A percentile compares a stretch with the other conserved stretches of the same genome.
Conservation (phyloP, 306 rosid species). For the Aeschynomene evenia region DNA sequence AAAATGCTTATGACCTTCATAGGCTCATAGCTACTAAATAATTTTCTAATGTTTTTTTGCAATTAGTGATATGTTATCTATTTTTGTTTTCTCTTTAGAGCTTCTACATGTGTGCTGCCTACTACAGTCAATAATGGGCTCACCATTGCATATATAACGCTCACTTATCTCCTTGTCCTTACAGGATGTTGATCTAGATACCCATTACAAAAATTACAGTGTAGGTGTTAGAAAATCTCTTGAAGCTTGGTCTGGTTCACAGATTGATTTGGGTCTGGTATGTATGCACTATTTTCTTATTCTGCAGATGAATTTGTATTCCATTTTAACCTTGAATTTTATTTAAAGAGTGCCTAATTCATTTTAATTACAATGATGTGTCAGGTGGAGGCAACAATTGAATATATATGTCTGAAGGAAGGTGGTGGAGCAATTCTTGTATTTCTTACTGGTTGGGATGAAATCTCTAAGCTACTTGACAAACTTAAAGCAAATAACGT, state of each 20-base stretch:
- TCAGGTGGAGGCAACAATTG: slow-evolving; percentile 88
- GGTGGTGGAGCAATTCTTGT: slow-evolving; percentile 88
- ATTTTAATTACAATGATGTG: slow-evolving; percentile 24
- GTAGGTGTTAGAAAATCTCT: slow-evolving; percentile 77
- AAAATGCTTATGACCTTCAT: background rate
- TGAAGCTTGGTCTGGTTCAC: slow-evolving; percentile 87
- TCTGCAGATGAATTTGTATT: slow-evolving; percentile 17
- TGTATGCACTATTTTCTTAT: slow-evolving; percentile 16
- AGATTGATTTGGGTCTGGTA: slow-evolving; percentile 95
- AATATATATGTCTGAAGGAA: slow-evolving; percentile 72
- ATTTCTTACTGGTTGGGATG: slow-evolving; percentile 98
- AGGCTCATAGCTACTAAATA: background rate
- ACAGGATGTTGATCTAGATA: slow-evolving; percentile 76
- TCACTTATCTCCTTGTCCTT: slow-evolving; percentile 28
- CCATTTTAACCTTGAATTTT: background rate
- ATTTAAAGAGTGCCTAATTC: slow-evolving; percentile 1
- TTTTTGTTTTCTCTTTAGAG: background rate
- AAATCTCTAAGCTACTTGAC: slow-evolving; percentile 81
- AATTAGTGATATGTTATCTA: background rate
- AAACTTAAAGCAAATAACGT: slow-evolving; percentile 69
- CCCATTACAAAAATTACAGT: slow-evolving; percentile 60
- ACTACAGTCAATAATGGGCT: background rate
- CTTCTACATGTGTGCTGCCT: slow-evolving; percentile 17
- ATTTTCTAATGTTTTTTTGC: slow-evolving; percentile 1
- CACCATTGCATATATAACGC: background rate